Conservation (phyloP, 148 eudicot species). For the Heliosperma pusillum region DNA sequence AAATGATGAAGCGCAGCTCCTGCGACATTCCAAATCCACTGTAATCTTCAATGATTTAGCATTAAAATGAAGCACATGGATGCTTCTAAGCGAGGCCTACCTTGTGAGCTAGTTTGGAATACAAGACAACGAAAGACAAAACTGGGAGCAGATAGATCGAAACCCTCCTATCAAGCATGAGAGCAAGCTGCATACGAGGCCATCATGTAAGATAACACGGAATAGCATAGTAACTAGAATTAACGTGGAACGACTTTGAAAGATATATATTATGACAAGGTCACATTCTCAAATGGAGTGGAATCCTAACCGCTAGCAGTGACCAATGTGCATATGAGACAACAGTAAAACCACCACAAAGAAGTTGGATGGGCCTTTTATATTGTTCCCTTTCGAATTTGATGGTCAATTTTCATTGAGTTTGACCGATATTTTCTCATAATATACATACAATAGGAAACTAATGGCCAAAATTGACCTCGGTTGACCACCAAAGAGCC, state of each 20-base stretch:
- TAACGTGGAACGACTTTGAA: background rate
- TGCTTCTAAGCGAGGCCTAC: constrained; percentile 33
- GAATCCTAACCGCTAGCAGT: background rate
- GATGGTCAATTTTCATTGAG: background rate
- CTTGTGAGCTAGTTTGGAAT: constrained; percentile 98
- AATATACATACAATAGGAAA: background rate
- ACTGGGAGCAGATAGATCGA: constrained; percentile 61
- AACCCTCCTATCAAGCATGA: constrained; percentile 79
- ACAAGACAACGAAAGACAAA: constrained; percentile 63
- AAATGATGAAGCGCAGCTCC: constrained; percentile 90
- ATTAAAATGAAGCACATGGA: background rate
- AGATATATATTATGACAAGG: background rate
- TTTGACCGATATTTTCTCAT: background rate
- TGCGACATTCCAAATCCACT: constrained; percentile 33
- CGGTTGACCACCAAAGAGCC: background rate
- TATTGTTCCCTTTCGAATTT: too few species aligned
- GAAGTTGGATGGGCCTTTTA: background rate
- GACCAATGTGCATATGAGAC: background rate
- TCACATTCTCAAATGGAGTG: background rate
- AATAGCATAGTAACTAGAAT: background rate
- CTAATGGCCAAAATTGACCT: background rate
- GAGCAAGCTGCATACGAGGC: constrained; percentile 59
- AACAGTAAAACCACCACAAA: background rate
- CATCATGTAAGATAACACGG: constrained; percentile 19
- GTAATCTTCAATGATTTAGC: background rate